Percentiles rank a stretch among this genome's conserved stretches.
Evolutionary conservation across 345 rosid genomes (phyloP).

Genomic region (Eucalyptus decipiens): DNA sequence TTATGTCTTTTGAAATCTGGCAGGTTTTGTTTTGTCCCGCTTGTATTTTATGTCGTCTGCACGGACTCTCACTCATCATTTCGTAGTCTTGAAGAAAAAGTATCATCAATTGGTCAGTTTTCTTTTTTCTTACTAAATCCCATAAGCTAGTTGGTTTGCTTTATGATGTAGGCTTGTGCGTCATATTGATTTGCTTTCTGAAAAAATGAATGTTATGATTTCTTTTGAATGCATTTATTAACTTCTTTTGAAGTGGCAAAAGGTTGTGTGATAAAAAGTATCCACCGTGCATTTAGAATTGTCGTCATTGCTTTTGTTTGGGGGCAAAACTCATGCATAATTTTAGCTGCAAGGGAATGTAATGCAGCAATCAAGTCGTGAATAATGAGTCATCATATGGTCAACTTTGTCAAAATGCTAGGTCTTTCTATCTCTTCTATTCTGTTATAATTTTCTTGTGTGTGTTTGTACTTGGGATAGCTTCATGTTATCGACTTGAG

Average conservation of each 20-base stretch:
- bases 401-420: not conserved
- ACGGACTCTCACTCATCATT: slow-evolving; percentile 25
- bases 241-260: not conserved
- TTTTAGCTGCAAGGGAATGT: not conserved
- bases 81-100: slow-evolving; percentile 29
- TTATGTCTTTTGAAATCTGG: not conserved
- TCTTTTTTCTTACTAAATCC: not conserved
- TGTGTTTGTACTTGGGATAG: not conserved
- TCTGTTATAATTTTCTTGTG: not conserved
- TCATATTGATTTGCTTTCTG: not conserved
- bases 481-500: not conserved
- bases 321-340: not conserved
- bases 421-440: not conserved
- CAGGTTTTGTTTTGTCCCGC: slow-evolving; percentile 66
- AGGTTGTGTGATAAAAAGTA: not conserved
- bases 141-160: not conserved
- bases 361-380: not conserved
- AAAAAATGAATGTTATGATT: not conserved
- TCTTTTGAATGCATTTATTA: not conserved
- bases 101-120: slow-evolving; percentile 67
- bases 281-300: not conserved
- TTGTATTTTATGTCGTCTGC: slow-evolving; percentile 34
- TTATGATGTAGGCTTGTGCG: not conserved
- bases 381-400: not conserved
- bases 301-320: not conserved